Percentiles rank a stretch among this genome's conserved stretches.
Conservation (phyloP, 257 asterid genomes). For the Vinca minor region DNA sequence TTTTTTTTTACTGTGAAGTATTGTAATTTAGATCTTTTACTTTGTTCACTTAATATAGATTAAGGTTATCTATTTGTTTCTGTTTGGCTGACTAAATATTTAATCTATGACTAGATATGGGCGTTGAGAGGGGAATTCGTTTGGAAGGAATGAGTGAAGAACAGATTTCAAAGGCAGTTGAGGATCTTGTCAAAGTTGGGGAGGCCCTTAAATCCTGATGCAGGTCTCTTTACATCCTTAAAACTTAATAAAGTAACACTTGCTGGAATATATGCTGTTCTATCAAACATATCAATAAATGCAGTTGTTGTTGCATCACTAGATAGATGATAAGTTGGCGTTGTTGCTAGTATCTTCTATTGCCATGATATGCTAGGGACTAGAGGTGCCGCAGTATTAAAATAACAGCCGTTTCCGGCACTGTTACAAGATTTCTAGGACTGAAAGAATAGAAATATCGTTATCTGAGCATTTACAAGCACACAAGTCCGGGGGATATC, state of each 20-base stretch:
- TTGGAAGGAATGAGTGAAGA: slow-evolving; percentile 67
- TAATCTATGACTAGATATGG: slow-evolving; percentile 39
- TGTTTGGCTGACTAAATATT: slow-evolving; percentile 1
- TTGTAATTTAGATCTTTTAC: not conserved
- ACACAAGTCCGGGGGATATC: no score
- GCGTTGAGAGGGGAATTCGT: slow-evolving; percentile 68
- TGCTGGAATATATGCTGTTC: not conserved
- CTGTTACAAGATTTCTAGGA: no score
- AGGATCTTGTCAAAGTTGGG: slow-evolving; percentile 66
- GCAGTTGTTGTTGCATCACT: no score
- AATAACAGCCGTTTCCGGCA: no score
- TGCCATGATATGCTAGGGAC: no score
- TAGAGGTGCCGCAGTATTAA: no score
- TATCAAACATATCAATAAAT: no score
- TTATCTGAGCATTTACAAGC: no score
- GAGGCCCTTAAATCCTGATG: slow-evolving; percentile 37
- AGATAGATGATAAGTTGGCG: no score
- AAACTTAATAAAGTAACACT: slow-evolving; percentile 12
- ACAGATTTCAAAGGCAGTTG: slow-evolving; percentile 70
- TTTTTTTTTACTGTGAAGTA: not conserved
- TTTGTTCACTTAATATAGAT: not conserved
- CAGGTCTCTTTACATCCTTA: not conserved
- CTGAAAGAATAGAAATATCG: no score
- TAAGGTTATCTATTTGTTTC: not conserved
- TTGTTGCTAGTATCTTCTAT: no score